Conservation (phyloP, 768 basidiomycete genomes). For the Rossbeevera mucosa region DNA sequence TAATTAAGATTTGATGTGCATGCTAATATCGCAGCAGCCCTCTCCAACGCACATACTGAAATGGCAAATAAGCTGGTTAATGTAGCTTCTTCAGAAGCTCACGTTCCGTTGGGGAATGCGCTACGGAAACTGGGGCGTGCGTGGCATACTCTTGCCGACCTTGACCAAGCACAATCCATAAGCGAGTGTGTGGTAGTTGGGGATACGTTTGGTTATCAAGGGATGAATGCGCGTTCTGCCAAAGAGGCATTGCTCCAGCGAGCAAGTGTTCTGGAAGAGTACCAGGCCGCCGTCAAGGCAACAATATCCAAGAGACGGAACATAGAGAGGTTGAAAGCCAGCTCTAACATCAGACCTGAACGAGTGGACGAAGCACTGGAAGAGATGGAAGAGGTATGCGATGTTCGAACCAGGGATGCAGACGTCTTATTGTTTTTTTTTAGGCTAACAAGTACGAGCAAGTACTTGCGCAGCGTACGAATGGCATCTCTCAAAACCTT, state of each 20-base stretch:
- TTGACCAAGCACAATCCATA: slow-evolving; percentile 87
- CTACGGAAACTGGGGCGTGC: slow-evolving; percentile 81
- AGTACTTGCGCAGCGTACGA: slow-evolving; percentile 75
- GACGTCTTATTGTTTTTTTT: slow-evolving; percentile 8
- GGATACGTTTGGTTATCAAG: slow-evolving; percentile 95
- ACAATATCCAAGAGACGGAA: slow-evolving; percentile 90
- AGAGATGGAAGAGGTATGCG: slow-evolving; percentile 82
- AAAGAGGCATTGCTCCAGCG: slow-evolving; percentile 92
- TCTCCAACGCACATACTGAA: slow-evolving; percentile 76
- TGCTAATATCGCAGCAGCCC: slow-evolving; percentile 41
- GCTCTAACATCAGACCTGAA: slow-evolving; percentile 79
- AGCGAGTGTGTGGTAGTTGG: slow-evolving; percentile 94
- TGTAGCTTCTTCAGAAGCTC: slow-evolving; percentile 84
- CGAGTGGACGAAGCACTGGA: slow-evolving; percentile 88
- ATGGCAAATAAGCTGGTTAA: slow-evolving; percentile 92
- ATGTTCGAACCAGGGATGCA: neutral
- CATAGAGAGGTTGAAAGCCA: slow-evolving; percentile 84
- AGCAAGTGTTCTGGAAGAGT: slow-evolving; percentile 88
- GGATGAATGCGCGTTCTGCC: slow-evolving; percentile 93
- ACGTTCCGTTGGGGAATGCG: slow-evolving; percentile 78
- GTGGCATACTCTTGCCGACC: slow-evolving; percentile 83
- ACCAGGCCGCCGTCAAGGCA: slow-evolving; percentile 87
- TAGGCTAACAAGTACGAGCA: slow-evolving; percentile 91
- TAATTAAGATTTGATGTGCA: neutral
- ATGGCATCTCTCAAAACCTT: slow-evolving; percentile 91